These are phyloP conservation scores for Cordyceps fumosorosea DNA, from an alignment of 2,329 filamentous ascomycete species.

Conservation along the genomic window DNA sequence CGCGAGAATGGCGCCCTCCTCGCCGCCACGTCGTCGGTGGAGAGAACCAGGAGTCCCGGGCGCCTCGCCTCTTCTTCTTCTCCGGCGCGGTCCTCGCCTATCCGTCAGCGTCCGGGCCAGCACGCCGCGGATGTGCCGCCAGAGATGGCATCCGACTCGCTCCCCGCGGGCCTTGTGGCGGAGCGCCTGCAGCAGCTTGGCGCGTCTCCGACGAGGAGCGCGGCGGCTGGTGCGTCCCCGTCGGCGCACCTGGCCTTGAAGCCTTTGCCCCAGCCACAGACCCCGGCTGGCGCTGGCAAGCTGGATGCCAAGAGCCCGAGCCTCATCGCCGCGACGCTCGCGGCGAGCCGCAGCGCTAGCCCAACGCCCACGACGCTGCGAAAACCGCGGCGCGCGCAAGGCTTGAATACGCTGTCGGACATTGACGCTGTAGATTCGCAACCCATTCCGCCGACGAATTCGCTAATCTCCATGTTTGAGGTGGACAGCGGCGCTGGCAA, in stretches of 20 bases:
- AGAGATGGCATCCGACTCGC: constrained; percentile 16
- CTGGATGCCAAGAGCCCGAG: constrained; percentile 46
- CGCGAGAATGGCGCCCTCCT: constrained; percentile 34
- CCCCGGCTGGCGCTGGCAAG: constrained; percentile 7
- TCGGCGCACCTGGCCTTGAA: background rate
- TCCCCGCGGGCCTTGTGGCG: constrained; percentile 17
- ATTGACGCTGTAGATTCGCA: constrained; percentile 38
- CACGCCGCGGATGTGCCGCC: constrained; percentile 23
- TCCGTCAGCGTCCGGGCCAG: constrained; percentile 26
- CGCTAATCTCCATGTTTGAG: constrained; percentile 65
- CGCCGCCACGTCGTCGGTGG: constrained; percentile 35
- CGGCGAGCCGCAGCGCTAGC: constrained; percentile 45
- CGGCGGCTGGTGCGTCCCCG: constrained; percentile 6
- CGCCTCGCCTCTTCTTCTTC: background rate
- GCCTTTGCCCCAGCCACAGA: background rate
- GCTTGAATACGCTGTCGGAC: constrained; percentile 23
- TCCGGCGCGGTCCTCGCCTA: constrained; percentile 16
- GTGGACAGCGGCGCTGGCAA: constrained; percentile 21
- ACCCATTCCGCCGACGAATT: constrained; percentile 54
- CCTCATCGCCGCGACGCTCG: constrained; percentile 51
- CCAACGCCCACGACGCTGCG: constrained; percentile 24
- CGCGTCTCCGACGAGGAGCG: constrained; percentile 8
- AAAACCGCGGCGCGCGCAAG: constrained; percentile 24
- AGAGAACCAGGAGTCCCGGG: constrained; percentile 10
- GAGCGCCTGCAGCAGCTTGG: constrained; percentile 22